Base-by-base conservation (phyloP, 306 rosid genomes). In the Pyrus communis region DNA sequence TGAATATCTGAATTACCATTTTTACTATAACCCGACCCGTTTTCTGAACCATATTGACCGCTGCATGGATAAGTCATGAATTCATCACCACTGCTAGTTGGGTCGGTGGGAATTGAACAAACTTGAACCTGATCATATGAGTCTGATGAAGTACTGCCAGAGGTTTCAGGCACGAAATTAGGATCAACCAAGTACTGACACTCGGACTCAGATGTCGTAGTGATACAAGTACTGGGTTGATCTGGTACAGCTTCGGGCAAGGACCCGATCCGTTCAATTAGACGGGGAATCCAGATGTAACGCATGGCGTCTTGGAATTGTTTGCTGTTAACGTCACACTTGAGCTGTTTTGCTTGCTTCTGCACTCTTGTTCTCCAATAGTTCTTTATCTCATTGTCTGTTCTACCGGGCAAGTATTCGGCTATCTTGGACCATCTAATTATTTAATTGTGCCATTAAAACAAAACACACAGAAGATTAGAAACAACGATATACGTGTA, bases 311-410 rank as follows among this genome's bases (percentile, higher is more conserved):
- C 96, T 73, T 92, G 93, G 68, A 95, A 95, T 75, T 87, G 83
- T 69, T 95, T 85, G 84, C 97, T 92, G 75, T 95, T 95, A 17
- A 95, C 97, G 70, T 92, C 96, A 77, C 92, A 95, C 42, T 88
- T 92, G 66, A 95, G 92, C 43, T 95, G 96, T 83, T 87, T 92
- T 0, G 99, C 99, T 64, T 86, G 99, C 90, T 92, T 95, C 79
- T 92, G 93, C 51, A 95, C 97, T 57, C 97, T 81, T 0, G 99
- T 95, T 78, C 99, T 90, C 99, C 99, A 95, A 46, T 89, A 95
- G 77, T 95, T 95, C 79, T 95, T 95, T 30, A 95, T 89, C 83
- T 95, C 99, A 33, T 95, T 95, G 78, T 95, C 99, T 7, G 97
- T 92, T 78, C 99, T 88, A 0, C 99, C 99, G 0, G 99, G 97